phyloP scores from a whole-genome alignment of 192 early-diverging fungal genomes.

The Backusella westeae region DNA sequence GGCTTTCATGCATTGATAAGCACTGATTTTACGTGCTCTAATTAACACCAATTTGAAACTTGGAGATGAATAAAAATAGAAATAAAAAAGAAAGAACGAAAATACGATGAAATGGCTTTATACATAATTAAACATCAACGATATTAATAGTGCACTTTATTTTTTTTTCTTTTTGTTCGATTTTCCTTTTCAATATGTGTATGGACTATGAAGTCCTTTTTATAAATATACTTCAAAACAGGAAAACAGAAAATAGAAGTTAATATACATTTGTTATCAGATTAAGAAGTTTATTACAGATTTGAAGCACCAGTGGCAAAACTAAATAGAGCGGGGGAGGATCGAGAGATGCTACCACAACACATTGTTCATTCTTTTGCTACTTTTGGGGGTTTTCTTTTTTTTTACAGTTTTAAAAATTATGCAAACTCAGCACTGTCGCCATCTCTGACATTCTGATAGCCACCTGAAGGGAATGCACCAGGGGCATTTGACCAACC shows the following conservation, averaged over 20 bases:
- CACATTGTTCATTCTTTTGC: not conserved
- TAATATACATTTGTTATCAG: not conserved
- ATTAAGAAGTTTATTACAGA: constrained; percentile 4
- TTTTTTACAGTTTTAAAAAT: not conserved
- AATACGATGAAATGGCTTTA: not conserved
- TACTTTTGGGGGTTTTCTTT: not conserved
- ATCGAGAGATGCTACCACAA: not conserved
- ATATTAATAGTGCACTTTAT: no score
- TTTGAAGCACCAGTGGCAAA: not conserved
- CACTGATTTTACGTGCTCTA: not conserved
- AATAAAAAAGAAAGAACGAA: not conserved
- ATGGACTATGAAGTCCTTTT: not conserved
- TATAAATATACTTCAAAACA: not conserved
- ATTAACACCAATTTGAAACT: not conserved
- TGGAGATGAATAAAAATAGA: not conserved
- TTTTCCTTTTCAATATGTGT: not conserved
- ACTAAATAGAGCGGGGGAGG: not conserved
- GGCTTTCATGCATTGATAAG: not conserved
- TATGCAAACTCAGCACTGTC: constrained; percentile 19
- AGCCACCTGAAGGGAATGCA: constrained; percentile 23
- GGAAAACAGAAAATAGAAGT: not conserved
- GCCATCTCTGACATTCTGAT: constrained; percentile 27
- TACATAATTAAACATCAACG: not conserved
- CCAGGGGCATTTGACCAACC: constrained; percentile 31
- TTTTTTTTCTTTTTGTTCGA: not conserved